Evolutionary conservation across 2,329 filamentous ascomycete genomes (phyloP), one percentile per base, ranked within the genome.

Genomic region (Biscogniauxia sp.): DNA sequence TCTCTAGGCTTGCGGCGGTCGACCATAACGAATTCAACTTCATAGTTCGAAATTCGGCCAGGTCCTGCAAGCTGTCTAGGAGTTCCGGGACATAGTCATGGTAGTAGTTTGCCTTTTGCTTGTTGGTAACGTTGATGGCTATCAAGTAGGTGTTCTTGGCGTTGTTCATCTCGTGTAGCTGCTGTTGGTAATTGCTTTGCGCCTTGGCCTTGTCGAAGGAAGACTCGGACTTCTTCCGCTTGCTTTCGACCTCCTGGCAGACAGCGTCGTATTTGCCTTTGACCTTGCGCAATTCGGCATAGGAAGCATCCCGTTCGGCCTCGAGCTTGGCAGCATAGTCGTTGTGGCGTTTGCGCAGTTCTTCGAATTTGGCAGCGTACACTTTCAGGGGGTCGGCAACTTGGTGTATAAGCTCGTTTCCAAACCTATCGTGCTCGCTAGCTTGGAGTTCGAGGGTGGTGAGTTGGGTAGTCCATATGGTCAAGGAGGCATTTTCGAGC

Each of bases 91-190:
- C 84, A 75, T 98, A 98, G 75, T 97, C 93, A 74, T 98, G 90
- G 73, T 97, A 99, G 79, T 98, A 98, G 73, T 89, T 92, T 74
- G 97, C 93, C 79, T 98, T 99, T 72, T 97, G 89, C 79, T 95
- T 96, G 78, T 99, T 99, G 37, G 93, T 96, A 61, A 98, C 92
- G 73, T 96, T 96, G 79, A 99, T 97, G 63, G 88, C 85, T 71
- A 99, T 97, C 63, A 99, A 80, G 73, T 99, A 99, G n/a, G 91
- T 93, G 75, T 99, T 99, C 82, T 99, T 99, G 75, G 90, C 85
- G 74, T 99, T 99, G 77, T 95, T 91, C 95, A 98, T 98, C 69
- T 99, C 95, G 62, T 88, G 79, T 62, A 96, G 83, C 76, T 98
- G 94, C 73, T 97, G 92, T 71, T 96, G 92, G 76, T 96, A 99